These are phyloP conservation scores for Xerocomellus dryophilus DNA, from an alignment of 768 basidiomycete genomes.

Conservation along the genomic window DNA sequence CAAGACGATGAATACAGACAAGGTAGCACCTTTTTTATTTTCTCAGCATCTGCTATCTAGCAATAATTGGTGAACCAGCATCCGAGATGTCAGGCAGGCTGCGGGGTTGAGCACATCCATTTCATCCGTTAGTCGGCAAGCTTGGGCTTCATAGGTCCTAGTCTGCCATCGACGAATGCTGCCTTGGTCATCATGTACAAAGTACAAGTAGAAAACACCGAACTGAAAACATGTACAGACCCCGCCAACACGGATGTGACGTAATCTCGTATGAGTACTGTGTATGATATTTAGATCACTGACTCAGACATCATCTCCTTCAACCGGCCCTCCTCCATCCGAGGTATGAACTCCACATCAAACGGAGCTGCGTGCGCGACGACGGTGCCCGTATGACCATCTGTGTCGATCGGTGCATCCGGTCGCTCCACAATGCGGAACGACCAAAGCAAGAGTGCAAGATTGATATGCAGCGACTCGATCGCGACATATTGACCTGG, in stretches of 20 bases:
- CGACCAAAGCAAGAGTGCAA: slow-evolving; percentile 59
- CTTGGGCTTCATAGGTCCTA: no score
- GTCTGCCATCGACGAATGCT: no score
- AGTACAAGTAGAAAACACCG: no score
- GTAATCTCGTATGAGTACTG: no score
- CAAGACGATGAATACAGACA: background rate
- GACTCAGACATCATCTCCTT: slow-evolving; percentile 9
- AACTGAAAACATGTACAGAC: no score
- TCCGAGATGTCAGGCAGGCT: no score
- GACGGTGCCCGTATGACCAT: slow-evolving; percentile 53
- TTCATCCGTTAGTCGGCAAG: no score
- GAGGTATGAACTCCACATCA: slow-evolving; percentile 50
- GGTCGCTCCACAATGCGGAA: slow-evolving; percentile 52
- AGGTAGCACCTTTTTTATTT: background rate
- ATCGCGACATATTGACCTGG: no score
- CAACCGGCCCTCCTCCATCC: slow-evolving; percentile 24
- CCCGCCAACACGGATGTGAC: no score
- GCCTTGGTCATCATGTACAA: no score
- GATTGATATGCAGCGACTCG: slow-evolving; percentile 57
- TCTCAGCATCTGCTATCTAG: background rate
- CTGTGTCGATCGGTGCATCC: slow-evolving; percentile 49
- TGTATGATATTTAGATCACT: no score
- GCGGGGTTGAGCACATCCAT: no score
- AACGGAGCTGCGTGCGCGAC: slow-evolving; percentile 59
- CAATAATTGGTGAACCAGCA: background rate